A percentile compares a stretch with the other conserved stretches of the same genome.
Evolutionary conservation across 805 yeast species (phyloP).

Genomic region (Metschnikowia continentalis): DNA sequence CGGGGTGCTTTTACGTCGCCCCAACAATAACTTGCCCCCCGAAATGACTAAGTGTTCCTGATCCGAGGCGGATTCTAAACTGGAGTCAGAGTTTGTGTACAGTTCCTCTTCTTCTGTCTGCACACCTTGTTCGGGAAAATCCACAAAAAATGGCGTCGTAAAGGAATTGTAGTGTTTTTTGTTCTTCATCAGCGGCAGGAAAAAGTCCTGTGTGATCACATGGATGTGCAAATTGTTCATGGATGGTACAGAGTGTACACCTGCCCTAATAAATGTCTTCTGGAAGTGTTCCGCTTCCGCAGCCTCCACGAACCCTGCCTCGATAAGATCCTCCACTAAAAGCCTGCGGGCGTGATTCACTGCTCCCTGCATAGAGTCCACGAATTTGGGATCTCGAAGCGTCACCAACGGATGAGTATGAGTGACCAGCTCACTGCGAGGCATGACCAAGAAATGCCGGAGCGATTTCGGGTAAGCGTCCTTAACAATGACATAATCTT

Average conservation of each 20-base stretch:
- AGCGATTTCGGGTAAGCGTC: conserved; percentile 64
- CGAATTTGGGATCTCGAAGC: conserved; percentile 30
- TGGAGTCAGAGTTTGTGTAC: conserved; percentile 1
- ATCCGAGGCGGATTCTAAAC: not conserved
- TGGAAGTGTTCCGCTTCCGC: conserved; percentile 16
- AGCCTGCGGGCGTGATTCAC: conserved; percentile 34
- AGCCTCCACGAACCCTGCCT: conserved; percentile 13
- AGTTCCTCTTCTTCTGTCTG: conserved; percentile 18
- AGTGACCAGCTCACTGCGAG: conserved; percentile 43
- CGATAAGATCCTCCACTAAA: conserved; percentile 28
- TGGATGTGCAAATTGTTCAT: conserved; percentile 69
- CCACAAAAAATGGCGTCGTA: conserved; percentile 59
- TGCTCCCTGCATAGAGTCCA: conserved; percentile 25
- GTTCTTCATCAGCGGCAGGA: conserved; percentile 51
- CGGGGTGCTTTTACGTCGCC: not conserved
- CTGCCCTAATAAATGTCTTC: conserved; percentile 41
- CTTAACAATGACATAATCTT: conserved; percentile 48
- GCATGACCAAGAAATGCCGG: conserved; percentile 59
- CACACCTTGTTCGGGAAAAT: conserved; percentile 33
- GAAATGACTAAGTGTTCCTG: not conserved
- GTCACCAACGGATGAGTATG: conserved; percentile 49
- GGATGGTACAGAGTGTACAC: conserved; percentile 71
- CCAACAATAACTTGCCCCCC: not conserved
- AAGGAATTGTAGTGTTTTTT: conserved; percentile 70
- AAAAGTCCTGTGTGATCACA: conserved; percentile 62